Evolutionary conservation across 345 rosid species (phyloP), one percentile per base, ranked within the genome.

Genomic region (Anastatica hierochuntica): DNA sequence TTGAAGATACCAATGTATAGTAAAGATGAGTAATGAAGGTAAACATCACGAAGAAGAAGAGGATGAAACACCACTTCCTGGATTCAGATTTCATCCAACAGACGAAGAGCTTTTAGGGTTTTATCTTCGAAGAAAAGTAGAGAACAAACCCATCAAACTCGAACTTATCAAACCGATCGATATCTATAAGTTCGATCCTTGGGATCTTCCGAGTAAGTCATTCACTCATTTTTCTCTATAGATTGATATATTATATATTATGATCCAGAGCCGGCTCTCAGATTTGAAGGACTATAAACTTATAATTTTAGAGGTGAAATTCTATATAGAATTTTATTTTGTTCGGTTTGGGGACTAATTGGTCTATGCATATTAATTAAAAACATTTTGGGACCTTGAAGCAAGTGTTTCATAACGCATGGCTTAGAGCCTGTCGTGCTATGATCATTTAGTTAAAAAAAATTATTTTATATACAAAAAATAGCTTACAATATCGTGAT

Each of bases 201-300:
- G 81, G 81, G 81, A 75, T 67, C 83, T 78, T 55, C 76, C 76
- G 26, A 70, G 83, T 67, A 67, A 60, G 72, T 58, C 33, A 66
- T 14, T n/a, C n/a, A n/a, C n/a, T n/a, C n/a, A n/a, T n/a, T 37
- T 23, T 19, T 23, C 41, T 31, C n/a, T 9, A 23, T 44, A 19
- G 16, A 16, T 27, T 29, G 4, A 7, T 41, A 16, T 53, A 6
- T 56, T 27, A 2, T 43, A 31, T 18, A 6, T n/a, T 29, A 41
- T 14, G 42, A 43, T 31, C n/a, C n/a, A n/a, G n/a, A n/a, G n/a
- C n/a, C n/a, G n/a, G n/a, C n/a, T n/a, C n/a, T n/a, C n/a, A n/a
- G n/a, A n/a, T n/a, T n/a, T n/a, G n/a, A n/a, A n/a, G n/a, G n/a
- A n/a, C n/a, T n/a, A n/a, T n/a, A n/a, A n/a, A n/a, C n/a, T 24